Evolutionary conservation across 495 filamentous ascomycete species (phyloP).

Genomic region (Penicillium silybi): DNA sequence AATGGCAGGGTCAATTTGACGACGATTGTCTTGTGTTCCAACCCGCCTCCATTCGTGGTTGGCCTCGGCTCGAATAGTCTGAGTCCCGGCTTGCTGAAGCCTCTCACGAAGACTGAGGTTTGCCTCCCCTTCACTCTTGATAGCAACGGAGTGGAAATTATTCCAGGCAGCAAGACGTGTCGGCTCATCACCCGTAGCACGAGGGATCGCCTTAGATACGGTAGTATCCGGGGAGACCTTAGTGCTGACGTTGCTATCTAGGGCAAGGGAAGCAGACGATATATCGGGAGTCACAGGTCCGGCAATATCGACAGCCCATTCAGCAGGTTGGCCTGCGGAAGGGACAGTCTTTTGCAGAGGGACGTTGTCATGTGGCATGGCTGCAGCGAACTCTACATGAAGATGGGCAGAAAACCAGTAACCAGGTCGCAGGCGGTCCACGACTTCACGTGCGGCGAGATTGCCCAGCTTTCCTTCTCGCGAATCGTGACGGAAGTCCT

Average conservation of each 20-base stretch:
- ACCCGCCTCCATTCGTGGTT: background rate
- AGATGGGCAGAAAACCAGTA: conserved; percentile 96
- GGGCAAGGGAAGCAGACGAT: background rate
- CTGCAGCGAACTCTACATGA: conserved; percentile 78
- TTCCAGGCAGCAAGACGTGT: conserved; percentile 27
- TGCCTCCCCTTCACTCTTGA: background rate
- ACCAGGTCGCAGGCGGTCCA: conserved; percentile 73
- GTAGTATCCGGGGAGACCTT: background rate
- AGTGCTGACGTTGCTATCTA: background rate
- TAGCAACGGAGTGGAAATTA: conserved; percentile 15
- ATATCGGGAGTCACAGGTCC: background rate
- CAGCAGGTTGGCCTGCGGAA: background rate
- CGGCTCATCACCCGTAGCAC: background rate
- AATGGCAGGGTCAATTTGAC: background rate
- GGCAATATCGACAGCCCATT: conserved; percentile 5
- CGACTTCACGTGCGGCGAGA: conserved; percentile 67
- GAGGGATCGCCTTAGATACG: background rate
- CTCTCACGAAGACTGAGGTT: background rate
- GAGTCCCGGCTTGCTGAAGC: background rate
- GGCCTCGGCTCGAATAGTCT: background rate
- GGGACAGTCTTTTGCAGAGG: background rate
- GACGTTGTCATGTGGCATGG: conserved; percentile 57
- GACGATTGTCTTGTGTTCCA: background rate
- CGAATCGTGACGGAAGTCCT: conserved; percentile 70
- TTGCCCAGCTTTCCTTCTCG: conserved; percentile 69